Evolutionary conservation across 176 grass and related monocot genomes (phyloP).

Genomic region (Puya raimondii): DNA sequence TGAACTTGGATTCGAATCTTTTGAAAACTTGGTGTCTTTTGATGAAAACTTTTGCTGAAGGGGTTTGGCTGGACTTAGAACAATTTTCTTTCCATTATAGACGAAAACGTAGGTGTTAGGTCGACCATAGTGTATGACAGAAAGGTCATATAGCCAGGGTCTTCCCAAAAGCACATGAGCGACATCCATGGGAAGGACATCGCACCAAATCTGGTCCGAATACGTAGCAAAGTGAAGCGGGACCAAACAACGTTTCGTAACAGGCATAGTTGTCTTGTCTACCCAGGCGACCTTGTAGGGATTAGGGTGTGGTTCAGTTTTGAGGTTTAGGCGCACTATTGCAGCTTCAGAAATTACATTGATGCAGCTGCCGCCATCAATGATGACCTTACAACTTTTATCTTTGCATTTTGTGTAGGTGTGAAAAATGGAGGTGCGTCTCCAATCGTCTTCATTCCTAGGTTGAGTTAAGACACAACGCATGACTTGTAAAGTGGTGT

Average conservation of each 20-base stretch:
- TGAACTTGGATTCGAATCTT: neutral
- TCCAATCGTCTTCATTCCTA: neutral
- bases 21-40: neutral
- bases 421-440: neutral
- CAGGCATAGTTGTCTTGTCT: neutral
- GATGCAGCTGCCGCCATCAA: neutral
- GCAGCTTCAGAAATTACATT: neutral
- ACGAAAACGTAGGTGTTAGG: neutral
- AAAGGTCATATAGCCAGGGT: neutral
- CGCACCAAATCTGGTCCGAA: neutral
- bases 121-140: neutral
- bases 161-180: neutral
- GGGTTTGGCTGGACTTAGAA: neutral
- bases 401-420: neutral
- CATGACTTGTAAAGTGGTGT: neutral
- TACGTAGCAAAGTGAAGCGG: neutral
- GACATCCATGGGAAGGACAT: neutral
- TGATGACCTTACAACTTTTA: neutral
- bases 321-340: no score
- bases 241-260: neutral
- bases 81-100: neutral
- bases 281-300: neutral
- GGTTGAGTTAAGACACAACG: neutral
- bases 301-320: neutral
- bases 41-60: neutral